phyloP scores from a whole-genome alignment of 1,284 basidiomycete species.

The Ceraceosorus guamensis region DNA sequence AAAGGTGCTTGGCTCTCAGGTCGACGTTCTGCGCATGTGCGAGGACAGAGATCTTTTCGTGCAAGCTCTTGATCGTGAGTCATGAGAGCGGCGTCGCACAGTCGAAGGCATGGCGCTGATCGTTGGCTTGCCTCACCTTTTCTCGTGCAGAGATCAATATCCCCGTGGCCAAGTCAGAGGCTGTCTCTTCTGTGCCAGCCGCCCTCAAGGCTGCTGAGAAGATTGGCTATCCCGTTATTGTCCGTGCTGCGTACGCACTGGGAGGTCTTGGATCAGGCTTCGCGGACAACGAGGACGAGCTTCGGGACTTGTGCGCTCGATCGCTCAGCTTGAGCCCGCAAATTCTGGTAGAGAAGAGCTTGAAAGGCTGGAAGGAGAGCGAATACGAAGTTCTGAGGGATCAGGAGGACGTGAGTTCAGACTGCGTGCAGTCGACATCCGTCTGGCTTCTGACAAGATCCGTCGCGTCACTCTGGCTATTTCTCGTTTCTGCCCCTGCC shows the following conservation, averaged over 20 bases:
- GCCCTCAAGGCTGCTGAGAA: conserved; percentile 81
- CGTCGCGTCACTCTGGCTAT: no score
- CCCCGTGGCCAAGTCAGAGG: conserved; percentile 91
- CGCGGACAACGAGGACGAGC: conserved; percentile 87
- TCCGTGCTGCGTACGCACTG: conserved; percentile 94
- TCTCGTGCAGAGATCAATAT: conserved; percentile 86
- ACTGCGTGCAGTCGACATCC: background rate
- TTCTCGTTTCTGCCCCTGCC: background rate
- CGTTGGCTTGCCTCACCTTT: conserved; percentile 54
- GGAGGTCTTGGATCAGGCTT: conserved; percentile 98
- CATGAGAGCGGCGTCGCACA: conserved; percentile 1
- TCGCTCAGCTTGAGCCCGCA: conserved; percentile 86
- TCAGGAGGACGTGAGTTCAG: conserved; percentile 66
- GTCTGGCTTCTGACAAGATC: no score
- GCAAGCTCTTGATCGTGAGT: conserved; percentile 81
- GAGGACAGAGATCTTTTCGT: conserved; percentile 98
- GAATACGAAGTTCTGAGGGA: conserved; percentile 99
- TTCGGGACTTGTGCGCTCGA: conserved; percentile 87
- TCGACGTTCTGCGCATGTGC: conserved; percentile 68
- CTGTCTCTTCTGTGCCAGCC: conserved; percentile 88
- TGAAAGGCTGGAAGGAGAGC: conserved; percentile 99
- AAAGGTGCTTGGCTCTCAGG: conserved; percentile 81
- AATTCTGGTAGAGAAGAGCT: conserved; percentile 91
- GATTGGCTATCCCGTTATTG: conserved; percentile 96
- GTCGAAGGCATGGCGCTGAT: background rate